Evolutionary conservation across 23 red algal species (phyloP), one percentile per base, ranked within the genome.

Genomic region (Gracilaria domingensis): DNA sequence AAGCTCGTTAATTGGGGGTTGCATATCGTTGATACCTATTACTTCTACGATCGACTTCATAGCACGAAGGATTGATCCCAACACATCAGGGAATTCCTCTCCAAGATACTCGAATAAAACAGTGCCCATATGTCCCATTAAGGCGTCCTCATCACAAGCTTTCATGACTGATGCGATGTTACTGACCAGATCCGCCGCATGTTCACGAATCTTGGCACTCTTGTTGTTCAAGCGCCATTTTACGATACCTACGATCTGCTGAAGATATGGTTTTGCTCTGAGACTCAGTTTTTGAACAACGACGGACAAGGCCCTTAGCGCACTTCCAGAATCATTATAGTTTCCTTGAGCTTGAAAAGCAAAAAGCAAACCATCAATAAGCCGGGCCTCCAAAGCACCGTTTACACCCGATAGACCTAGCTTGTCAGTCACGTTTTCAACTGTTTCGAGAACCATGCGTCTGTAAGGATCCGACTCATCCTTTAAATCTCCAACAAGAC

Each of bases 41-140:
- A 91, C 95, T 49, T 90, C 88, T 4, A 96, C 74, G 26, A 99
- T 93, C 8, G 91, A 83, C 13, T 69, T 84, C 81, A 99, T 85
- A 9, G 92, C 97, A 49, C 94, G 84, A 5, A 99, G 85, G 77
- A 99, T 94, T 32, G 84, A 83, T 36, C 90, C 93, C 24, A 99
- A 76, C 11, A 94, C 94, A 54, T 99, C 97, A 14, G 97, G 97
- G 65, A 91, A 99, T 66, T 96, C 97, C 60, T 99, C 97, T 12
- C 94, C 94, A 14, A 96, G 82, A 49, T 95, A 96, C 60, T 96
- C 97, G 55, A 91, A 95, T 23, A 99, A 67, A 21, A 96, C 97
- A 12, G 80, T 80, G 21, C 97, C 94, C 93, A 96, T 77, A 58
- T 96, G 94, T n/a, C 53, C 64, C 84, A 99, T 91, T 30, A 94